These are phyloP conservation scores for Diaporthe capsici DNA, from an alignment of 2,329 filamentous ascomycete genomes.

Conservation along the genomic window DNA sequence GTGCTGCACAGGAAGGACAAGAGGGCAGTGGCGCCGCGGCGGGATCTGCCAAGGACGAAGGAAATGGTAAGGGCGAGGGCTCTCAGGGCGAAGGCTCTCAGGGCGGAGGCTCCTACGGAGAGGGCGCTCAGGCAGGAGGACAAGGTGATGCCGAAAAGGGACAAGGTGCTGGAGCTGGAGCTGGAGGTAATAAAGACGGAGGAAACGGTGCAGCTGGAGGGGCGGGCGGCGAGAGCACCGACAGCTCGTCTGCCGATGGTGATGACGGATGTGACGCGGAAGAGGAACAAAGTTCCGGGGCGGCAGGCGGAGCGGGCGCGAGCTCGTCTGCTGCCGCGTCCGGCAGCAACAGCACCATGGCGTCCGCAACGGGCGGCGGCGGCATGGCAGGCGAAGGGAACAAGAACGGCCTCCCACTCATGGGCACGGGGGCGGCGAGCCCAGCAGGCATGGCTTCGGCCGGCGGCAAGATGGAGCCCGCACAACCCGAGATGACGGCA, in stretches of 20 bases:
- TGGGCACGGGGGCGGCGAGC: constrained; percentile 16
- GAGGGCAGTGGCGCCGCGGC: not conserved
- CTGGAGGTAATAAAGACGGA: not conserved
- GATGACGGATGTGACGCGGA: not conserved
- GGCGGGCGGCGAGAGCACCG: not conserved
- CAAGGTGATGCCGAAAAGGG: not conserved
- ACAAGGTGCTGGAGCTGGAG: not conserved
- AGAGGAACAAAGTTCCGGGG: not conserved
- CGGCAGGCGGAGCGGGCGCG: not conserved
- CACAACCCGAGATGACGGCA: not conserved
- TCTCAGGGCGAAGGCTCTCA: not conserved
- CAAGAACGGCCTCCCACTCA: not conserved
- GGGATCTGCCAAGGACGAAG: not conserved
- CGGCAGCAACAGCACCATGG: constrained; percentile 9
- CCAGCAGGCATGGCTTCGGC: constrained; percentile 25
- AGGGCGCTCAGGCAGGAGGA: not conserved
- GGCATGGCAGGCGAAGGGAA: not conserved
- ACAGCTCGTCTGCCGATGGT: not conserved
- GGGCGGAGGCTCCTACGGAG: not conserved
- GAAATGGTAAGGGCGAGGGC: not conserved
- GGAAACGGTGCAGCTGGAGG: not conserved
- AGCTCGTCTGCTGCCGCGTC: not conserved
- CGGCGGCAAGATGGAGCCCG: not conserved
- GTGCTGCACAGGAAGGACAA: not conserved
- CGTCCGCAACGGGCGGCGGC: not conserved